Percentiles rank a stretch among this genome's conserved stretches.
phyloP scores from a whole-genome alignment of 352 stramenopile species.

The Blastocystis sp. region DNA sequence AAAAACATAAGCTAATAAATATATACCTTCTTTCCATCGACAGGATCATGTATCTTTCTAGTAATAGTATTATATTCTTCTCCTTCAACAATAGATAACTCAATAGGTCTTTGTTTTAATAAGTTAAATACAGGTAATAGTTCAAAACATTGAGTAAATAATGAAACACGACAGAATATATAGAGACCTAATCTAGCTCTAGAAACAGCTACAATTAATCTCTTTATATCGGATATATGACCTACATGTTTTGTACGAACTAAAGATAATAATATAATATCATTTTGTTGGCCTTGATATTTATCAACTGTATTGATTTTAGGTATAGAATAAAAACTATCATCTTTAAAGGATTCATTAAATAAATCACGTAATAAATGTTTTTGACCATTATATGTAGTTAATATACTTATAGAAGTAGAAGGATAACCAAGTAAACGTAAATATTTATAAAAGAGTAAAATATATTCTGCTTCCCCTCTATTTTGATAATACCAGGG shows the following conservation, averaged over 20 bases:
- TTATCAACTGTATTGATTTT: constrained; percentile 71
- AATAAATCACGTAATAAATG: constrained; percentile 68
- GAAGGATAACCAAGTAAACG: constrained; percentile 66
- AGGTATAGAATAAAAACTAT: constrained; percentile 40
- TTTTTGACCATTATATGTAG: constrained; percentile 79
- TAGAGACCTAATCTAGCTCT: constrained; percentile 72
- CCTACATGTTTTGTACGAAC: constrained; percentile 67
- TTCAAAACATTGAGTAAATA: constrained; percentile 57
- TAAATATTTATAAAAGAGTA: constrained; percentile 74
- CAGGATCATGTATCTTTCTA: too few species aligned
- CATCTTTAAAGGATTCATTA: constrained; percentile 34
- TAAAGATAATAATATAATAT: constrained; percentile 76
- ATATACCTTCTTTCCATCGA: too few species aligned
- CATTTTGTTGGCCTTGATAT: constrained; percentile 80
- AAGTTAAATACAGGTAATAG: constrained; percentile 50
- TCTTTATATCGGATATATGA: constrained; percentile 68
- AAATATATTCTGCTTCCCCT: constrained; percentile 72
- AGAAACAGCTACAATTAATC: constrained; percentile 69
- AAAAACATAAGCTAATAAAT: too few species aligned
- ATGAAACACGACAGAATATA: constrained; percentile 56
- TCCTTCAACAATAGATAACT: constrained; percentile 50
- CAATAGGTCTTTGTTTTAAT: constrained; percentile 42
- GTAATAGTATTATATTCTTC: too few species aligned
- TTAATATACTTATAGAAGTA: constrained; percentile 72
- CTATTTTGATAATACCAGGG: constrained; percentile 76